Evolutionary conservation across 768 basidiomycete species (phyloP), one percentile per base, ranked within the genome.

Genomic region (Mycena chlorophos): DNA sequence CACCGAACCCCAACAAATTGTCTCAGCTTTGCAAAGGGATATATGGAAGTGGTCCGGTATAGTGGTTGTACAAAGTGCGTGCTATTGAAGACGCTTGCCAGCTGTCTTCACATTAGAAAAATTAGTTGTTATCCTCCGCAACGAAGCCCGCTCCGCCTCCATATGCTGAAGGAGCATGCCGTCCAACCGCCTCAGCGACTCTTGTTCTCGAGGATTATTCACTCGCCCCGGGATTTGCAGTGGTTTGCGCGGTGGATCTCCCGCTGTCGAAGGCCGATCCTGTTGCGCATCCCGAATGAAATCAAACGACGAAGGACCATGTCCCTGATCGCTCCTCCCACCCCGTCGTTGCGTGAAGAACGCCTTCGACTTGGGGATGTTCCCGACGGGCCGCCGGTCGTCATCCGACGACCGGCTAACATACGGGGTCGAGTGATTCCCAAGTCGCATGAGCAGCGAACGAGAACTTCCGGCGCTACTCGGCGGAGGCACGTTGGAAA

Each of bases 101-200:
- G n/a, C n/a, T n/a, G n/a, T n/a, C n/a, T n/a, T 57, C 19, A 46
- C 56, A 55, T 57, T 62, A 55, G 60, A 49, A 28, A 62, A 30
- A 22, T 71, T 76, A 25, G 76, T 74, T 20, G 91, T 86, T 67
- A 94, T 91, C 71, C 84, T 78, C 73, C 82, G 87, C 63, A 94
- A 78, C 29, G 83, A 85, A 65, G 91, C 87, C 73, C 84, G 85
- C 73, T 94, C 91, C 50, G 85, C 79, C 71, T 89, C 88, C 75
- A 93, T 88, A 67, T 94, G 91, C 68, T 87, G 85, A 51, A 85
- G 72, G 50, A 94, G 72, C 83, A 94, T 80, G 58, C 89, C 91
- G 67, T 93, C 89, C 60, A 93, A 72, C 70, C 78, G 82, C 71
- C 72, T 77, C 57, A 86, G 67, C 26, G 84, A 84, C 69, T 88